Percentiles rank a stretch among this genome's conserved stretches.
Conservation (phyloP, 129 eudicot species). For the Solidago caesia region DNA sequence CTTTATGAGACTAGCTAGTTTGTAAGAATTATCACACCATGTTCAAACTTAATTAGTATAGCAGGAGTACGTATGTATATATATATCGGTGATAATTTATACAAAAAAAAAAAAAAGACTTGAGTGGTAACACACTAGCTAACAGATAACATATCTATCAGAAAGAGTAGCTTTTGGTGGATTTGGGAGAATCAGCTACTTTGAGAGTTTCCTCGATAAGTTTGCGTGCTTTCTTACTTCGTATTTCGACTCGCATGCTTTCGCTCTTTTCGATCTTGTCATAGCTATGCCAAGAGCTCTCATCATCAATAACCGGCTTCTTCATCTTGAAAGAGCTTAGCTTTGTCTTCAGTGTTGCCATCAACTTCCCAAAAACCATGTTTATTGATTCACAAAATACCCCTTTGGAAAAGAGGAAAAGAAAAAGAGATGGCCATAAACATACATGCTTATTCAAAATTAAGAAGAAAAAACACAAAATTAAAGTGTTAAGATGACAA, state of each 20-base stretch:
- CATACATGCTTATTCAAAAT: neutral
- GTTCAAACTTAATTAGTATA: neutral
- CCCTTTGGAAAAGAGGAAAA: neutral
- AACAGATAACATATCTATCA: conserved; percentile 4
- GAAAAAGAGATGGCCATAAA: neutral
- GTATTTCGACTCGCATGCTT: conserved; percentile 66
- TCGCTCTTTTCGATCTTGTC: conserved; percentile 64
- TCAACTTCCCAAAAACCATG: conserved; percentile 47
- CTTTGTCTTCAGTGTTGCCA: conserved; percentile 44
- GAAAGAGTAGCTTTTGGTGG: conserved; percentile 44
- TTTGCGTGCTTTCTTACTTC: conserved; percentile 60
- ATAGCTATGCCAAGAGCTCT: conserved; percentile 26
- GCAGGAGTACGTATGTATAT: neutral
- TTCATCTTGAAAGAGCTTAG: conserved; percentile 35
- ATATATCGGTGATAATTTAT: neutral
- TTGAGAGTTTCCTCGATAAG: conserved; percentile 58
- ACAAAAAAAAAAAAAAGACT: neutral
- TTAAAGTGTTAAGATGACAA: neutral
- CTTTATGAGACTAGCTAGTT: neutral
- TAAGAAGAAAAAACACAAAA: neutral
- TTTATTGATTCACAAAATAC: neutral
- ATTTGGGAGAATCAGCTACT: conserved; percentile 61
- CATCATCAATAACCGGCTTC: conserved; percentile 25
- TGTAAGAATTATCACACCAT: neutral
- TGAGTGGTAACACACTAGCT: neutral